A percentile compares a stretch with the other conserved stretches of the same genome.
phyloP scores from a whole-genome alignment of 768 basidiomycete species.

The Russula brevipes region DNA sequence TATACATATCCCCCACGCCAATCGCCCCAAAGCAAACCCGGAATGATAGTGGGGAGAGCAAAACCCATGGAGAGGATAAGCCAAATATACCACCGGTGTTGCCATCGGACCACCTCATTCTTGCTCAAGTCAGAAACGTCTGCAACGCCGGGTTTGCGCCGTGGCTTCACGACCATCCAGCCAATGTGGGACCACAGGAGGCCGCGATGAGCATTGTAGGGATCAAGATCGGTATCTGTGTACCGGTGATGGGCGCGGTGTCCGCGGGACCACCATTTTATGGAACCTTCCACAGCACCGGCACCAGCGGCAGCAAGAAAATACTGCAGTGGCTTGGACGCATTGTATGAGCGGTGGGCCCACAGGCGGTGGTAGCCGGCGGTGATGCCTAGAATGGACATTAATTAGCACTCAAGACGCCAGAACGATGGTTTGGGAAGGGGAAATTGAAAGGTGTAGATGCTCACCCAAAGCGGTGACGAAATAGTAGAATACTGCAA shows the following conservation, averaged over 20 bases:
- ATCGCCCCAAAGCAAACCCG: constrained; percentile 82
- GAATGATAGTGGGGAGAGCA: constrained; percentile 68
- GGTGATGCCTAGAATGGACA: constrained; percentile 55
- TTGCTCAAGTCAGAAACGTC: constrained; percentile 83
- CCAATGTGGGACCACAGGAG: constrained; percentile 83
- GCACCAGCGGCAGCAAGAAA: constrained; percentile 78
- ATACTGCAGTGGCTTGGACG: constrained; percentile 80
- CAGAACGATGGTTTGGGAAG: background rate
- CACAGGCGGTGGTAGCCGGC: constrained; percentile 96
- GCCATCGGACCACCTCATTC: constrained; percentile 79
- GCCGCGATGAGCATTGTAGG: constrained; percentile 89
- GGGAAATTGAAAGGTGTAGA: constrained; percentile 27
- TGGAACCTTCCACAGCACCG: constrained; percentile 93
- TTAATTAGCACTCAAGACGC: background rate
- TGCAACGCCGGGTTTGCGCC: constrained; percentile 82
- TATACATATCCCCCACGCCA: constrained; percentile 82
- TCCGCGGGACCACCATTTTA: constrained; percentile 98
- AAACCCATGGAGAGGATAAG: constrained; percentile 69
- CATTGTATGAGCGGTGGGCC: constrained; percentile 96
- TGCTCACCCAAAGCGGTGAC: constrained; percentile 74
- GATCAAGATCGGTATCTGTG: constrained; percentile 95
- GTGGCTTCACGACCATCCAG: constrained; percentile 92
- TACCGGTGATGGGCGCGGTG: constrained; percentile 97
- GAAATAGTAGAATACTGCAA: constrained; percentile 63
- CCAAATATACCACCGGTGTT: constrained; percentile 72